phyloP scores from a whole-genome alignment of 2,329 filamentous ascomycete species.

The Teratosphaeria nubilosa region DNA sequence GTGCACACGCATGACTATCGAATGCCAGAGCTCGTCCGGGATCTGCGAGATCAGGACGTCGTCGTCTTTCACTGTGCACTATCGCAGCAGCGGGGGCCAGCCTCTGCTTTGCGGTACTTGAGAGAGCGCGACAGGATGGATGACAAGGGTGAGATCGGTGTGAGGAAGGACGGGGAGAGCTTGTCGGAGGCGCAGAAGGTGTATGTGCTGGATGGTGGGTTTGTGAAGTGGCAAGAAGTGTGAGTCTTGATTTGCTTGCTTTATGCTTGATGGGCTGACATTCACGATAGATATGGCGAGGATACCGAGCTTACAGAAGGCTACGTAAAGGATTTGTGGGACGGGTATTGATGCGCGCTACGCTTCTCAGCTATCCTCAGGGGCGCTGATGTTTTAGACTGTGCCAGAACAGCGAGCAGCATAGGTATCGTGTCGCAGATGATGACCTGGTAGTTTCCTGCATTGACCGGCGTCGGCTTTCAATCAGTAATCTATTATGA shows the following conservation, averaged over 20 bases:
- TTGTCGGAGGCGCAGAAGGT: conserved; percentile 52
- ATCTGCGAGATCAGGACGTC: conserved; percentile 63
- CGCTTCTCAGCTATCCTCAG: too few relatives aligned
- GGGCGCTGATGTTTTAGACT: too few relatives aligned
- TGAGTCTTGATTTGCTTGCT: conserved; percentile 26
- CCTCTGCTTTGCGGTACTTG: conserved; percentile 70
- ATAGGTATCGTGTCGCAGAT: too few relatives aligned
- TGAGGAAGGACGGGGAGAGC: conserved; percentile 17
- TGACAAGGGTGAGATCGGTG: conserved; percentile 22
- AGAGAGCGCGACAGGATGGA: conserved; percentile 52
- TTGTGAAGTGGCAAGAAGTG: conserved; percentile 78
- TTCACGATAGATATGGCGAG: conserved; percentile 1
- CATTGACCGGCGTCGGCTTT: too few relatives aligned
- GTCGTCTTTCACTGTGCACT: conserved; percentile 94
- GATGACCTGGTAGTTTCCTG: too few relatives aligned
- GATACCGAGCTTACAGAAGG: conserved; percentile 3
- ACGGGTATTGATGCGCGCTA: neutral
- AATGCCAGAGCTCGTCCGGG: conserved; percentile 73
- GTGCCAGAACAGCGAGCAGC: too few relatives aligned
- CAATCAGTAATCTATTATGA: too few relatives aligned
- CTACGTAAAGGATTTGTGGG: conserved; percentile 4
- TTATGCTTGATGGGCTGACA: neutral
- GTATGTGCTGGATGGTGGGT: conserved; percentile 72
- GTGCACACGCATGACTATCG: conserved; percentile 61
- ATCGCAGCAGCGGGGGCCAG: conserved; percentile 81